Evolutionary conservation across 306 rosid species (phyloP), one percentile per base, ranked within the genome.

Genomic region (Echinosophora koreensis): DNA sequence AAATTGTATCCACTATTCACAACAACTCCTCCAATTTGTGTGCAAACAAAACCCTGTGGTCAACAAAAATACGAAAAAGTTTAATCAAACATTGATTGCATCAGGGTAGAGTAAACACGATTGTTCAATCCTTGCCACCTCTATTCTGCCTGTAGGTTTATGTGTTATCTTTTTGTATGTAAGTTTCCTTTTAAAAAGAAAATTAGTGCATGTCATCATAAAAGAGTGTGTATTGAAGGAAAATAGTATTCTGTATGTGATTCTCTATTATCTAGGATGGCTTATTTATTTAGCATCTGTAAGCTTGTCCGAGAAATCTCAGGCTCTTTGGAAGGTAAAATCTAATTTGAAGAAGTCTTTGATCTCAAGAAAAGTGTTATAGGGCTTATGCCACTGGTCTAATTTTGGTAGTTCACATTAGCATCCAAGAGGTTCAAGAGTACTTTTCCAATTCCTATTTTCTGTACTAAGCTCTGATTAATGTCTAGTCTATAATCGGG

Each of bases 121-220:
- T 10, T 16, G 34, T 39, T 65, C 22, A 35, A 35, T 62, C 67
- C 66, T 60, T n/a, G 46, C 46, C 67, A 62, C 47, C 38, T 41
- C 11, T 16, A 34, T 63, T 37, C n/a, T 63, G 69, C 14, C 4
- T 62, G 46, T 8, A 61, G 67, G 18, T 61, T 35, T 61, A 6
- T 34, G 46, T 65, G 17, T 10, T 41, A 41, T 39, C 54, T 1
- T 17, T 17, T 5, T 17, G 71, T 65, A 65, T 14, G 14, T 61
- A 14, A 14, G 52, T 13, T 12, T 11, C 49, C 6, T 37, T 63
- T 8, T 7, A 7, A 41, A 41, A 41, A 41, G 0, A 41, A 41
- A 41, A 41, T 41, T 41, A 1, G 5, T 44, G 56, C 39, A 2
- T 18, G 22, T 18, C 37, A 41, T 11, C 11, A 66, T 66, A 4